These are phyloP conservation scores for Candida sp. DNA, from an alignment of 1,139 yeast genomes.

Conservation along the genomic window DNA sequence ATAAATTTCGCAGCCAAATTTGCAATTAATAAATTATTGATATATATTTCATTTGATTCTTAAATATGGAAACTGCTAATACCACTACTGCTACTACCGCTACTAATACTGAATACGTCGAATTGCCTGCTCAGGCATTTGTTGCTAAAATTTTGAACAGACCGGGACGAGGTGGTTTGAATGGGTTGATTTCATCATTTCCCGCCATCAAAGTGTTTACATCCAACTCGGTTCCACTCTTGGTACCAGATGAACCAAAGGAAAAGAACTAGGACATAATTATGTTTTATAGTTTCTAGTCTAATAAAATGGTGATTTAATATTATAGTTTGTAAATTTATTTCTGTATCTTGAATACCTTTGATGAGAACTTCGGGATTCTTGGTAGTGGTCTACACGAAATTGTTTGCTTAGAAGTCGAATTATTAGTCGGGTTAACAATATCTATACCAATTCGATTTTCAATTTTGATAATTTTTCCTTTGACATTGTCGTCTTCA, in stretches of 20 bases:
- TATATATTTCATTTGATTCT: not conserved
- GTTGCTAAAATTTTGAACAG: conserved; percentile 44
- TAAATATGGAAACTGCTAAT: not conserved
- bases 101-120: conserved; percentile 10
- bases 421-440: too few relatives aligned
- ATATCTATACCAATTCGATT: too few relatives aligned
- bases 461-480: too few relatives aligned
- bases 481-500: not conserved
- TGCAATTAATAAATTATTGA: too few relatives aligned
- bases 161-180: conserved; percentile 59
- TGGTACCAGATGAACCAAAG: conserved; percentile 34
- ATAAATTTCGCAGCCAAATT: too few relatives aligned
- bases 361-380: not conserved
- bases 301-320: not conserved
- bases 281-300: not conserved
- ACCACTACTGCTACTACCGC: not conserved
- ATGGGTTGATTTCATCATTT: conserved; percentile 57
- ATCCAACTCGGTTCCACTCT: conserved; percentile 55
- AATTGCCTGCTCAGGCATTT: conserved; percentile 43
- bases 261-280: conserved; percentile 3
- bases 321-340: not conserved
- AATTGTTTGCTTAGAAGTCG: not conserved
- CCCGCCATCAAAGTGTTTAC: conserved; percentile 57
- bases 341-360: not conserved
- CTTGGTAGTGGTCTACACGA: not conserved